Evolutionary conservation across 768 basidiomycete species (phyloP).

Genomic region (Tricholoma hemisulphureum): DNA sequence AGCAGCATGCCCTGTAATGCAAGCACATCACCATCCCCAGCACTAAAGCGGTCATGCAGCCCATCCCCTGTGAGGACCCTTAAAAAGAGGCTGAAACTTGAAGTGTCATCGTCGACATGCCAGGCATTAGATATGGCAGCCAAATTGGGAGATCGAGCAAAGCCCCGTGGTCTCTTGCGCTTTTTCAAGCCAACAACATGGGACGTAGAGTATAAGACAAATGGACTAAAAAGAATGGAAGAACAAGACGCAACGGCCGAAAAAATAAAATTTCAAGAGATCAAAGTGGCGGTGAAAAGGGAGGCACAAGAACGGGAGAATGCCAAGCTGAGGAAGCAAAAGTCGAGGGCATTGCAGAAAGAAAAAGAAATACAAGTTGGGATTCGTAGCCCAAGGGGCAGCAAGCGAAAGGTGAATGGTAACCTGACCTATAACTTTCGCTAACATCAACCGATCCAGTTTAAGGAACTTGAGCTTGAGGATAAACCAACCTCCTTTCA

Average conservation of each 20-base stretch:
- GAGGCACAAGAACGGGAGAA: neutral
- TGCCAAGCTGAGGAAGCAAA: constrained; percentile 9
- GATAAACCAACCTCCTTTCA: neutral
- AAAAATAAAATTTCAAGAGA: too few relatives aligned
- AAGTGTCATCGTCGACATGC: neutral
- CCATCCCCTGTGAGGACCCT: too few relatives aligned
- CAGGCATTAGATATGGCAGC: neutral
- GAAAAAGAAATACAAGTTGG: neutral
- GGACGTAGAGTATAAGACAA: neutral
- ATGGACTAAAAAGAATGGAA: neutral
- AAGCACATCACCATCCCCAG: too few relatives aligned
- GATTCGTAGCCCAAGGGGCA: neutral
- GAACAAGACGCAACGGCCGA: too few relatives aligned
- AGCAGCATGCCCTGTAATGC: too few relatives aligned
- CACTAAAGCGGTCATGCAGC: too few relatives aligned
- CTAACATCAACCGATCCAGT: neutral
- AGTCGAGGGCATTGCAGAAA: constrained; percentile 10
- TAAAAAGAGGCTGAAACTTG: too few relatives aligned
- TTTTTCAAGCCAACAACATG: neutral
- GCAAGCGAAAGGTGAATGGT: constrained; percentile 1
- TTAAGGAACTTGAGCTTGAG: neutral
- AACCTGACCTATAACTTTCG: neutral
- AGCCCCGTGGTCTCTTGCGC: neutral
- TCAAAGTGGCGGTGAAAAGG: neutral
- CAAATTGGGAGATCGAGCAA: too few relatives aligned